These are phyloP conservation scores for Pseudoperonospora humuli DNA, from an alignment of 352 stramenopile species.

Conservation along the genomic window DNA sequence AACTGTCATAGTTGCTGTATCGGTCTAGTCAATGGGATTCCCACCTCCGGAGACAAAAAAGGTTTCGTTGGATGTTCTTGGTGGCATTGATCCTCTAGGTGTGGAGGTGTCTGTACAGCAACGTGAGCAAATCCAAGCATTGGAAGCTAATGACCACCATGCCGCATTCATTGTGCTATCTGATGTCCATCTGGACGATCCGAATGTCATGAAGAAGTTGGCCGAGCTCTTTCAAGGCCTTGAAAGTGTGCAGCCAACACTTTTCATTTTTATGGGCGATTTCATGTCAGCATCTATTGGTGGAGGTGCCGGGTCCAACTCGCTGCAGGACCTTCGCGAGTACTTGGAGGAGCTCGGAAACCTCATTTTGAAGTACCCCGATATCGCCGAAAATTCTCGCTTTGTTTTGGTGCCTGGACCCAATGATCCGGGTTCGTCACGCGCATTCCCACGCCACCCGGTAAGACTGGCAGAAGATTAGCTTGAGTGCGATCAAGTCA, in stretches of 20 bases:
- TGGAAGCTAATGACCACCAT: slow-evolving; percentile 80
- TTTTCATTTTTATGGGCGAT: slow-evolving; percentile 94
- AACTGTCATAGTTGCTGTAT: background rate
- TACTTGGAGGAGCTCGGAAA: slow-evolving; percentile 86
- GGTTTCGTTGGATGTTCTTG: slow-evolving; percentile 65
- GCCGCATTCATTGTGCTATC: slow-evolving; percentile 91
- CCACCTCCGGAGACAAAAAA: slow-evolving; percentile 82
- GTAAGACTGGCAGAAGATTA: slow-evolving; percentile 19
- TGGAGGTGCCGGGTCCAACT: slow-evolving; percentile 52
- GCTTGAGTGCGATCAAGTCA: background rate
- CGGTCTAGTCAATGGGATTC: slow-evolving; percentile 80
- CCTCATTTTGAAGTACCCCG: slow-evolving; percentile 84
- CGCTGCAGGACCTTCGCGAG: slow-evolving; percentile 75
- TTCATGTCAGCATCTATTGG: slow-evolving; percentile 84
- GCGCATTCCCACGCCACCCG: slow-evolving; percentile 72
- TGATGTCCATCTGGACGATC: slow-evolving; percentile 91
- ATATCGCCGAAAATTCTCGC: slow-evolving; percentile 70
- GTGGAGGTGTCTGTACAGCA: slow-evolving; percentile 77
- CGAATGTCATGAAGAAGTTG: slow-evolving; percentile 84
- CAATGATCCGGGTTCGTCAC: slow-evolving; percentile 83
- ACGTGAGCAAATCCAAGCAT: slow-evolving; percentile 61
- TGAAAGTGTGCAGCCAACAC: slow-evolving; percentile 53
- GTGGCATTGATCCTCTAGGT: slow-evolving; percentile 72
- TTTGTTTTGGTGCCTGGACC: slow-evolving; percentile 91
- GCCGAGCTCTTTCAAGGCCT: slow-evolving; percentile 86